phyloP scores from a whole-genome alignment of 2,329 filamentous ascomycete genomes.

The Cladosporium sp. region DNA sequence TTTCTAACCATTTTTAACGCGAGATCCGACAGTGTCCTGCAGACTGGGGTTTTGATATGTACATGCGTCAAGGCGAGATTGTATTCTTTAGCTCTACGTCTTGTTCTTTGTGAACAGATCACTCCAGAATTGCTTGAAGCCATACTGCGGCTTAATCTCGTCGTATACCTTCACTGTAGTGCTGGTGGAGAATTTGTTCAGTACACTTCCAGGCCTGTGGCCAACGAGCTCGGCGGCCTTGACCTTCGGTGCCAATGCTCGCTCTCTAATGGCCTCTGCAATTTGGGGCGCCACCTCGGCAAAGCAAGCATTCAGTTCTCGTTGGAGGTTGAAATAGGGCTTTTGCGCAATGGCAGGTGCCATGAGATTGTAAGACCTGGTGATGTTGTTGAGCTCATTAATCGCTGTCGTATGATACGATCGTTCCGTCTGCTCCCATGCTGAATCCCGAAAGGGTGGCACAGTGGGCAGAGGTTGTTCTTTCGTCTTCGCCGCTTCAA shows the following conservation, averaged over 20 bases:
- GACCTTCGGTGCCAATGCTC: constrained; percentile 51
- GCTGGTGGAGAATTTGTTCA: constrained; percentile 57
- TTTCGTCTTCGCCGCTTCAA: not conserved
- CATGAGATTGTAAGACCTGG: constrained; percentile 90
- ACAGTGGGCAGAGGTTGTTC: constrained; percentile 22
- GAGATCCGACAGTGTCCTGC: not conserved
- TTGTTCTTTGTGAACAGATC: constrained; percentile 59
- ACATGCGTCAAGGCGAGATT: not conserved
- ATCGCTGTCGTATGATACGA: constrained; percentile 75
- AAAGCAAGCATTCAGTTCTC: constrained; percentile 77
- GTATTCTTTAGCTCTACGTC: not conserved
- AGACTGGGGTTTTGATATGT: too few relatives aligned
- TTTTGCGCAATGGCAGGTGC: constrained; percentile 89
- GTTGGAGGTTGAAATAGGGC: constrained; percentile 78
- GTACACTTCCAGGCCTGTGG: constrained; percentile 48
- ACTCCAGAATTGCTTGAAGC: constrained; percentile 83
- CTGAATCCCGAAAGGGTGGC: constrained; percentile 66
- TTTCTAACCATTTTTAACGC: too few relatives aligned
- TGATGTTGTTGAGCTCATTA: constrained; percentile 70
- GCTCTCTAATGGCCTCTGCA: constrained; percentile 65
- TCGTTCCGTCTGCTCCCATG: constrained; percentile 69
- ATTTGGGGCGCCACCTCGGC: constrained; percentile 79
- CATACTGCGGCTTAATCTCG: constrained; percentile 71
- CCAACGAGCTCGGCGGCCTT: constrained; percentile 40
- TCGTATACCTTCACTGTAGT: constrained; percentile 64